A percentile compares a stretch with the other conserved stretches of the same genome.
Conservation (phyloP, 2,329 filamentous ascomycete species). For the Leptosphaerulina australis region DNA sequence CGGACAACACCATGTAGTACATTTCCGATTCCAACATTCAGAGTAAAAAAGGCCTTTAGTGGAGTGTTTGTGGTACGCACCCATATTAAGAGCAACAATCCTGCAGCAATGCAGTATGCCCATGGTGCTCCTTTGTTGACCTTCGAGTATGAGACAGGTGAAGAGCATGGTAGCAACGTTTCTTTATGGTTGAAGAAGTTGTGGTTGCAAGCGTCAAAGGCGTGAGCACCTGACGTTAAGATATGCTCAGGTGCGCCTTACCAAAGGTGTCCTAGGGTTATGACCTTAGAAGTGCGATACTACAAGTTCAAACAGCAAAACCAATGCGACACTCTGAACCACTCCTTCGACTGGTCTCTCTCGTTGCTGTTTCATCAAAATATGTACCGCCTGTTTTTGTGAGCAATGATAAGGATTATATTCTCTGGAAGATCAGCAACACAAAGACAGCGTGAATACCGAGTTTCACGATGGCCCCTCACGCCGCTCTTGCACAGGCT, state of each 20-base stretch:
- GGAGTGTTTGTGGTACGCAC: too few relatives aligned
- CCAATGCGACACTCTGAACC: too few relatives aligned
- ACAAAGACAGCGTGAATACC: slow-evolving; percentile 4
- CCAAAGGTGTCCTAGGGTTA: background rate
- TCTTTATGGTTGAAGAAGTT: slow-evolving; percentile 7
- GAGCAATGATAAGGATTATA: slow-evolving; percentile 9
- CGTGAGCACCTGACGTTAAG: background rate
- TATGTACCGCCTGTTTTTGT: slow-evolving; percentile 1
- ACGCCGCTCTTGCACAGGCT: background rate
- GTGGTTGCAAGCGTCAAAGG: background rate
- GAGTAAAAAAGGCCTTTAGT: too few relatives aligned
- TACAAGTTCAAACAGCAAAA: too few relatives aligned
- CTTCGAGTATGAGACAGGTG: background rate
- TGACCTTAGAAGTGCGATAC: background rate
- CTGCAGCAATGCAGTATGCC: slow-evolving; percentile 8
- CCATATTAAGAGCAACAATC: slow-evolving; percentile 6
- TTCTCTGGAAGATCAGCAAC: slow-evolving; percentile 12
- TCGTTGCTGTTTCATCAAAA: slow-evolving; percentile 1
- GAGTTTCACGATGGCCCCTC: background rate
- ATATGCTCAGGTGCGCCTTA: slow-evolving; percentile 8
- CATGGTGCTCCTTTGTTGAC: background rate
- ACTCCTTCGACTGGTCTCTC: too few relatives aligned
- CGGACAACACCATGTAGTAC: too few relatives aligned
- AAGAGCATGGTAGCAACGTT: background rate
- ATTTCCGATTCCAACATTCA: too few relatives aligned